phyloP scores from a whole-genome alignment of 495 filamentous ascomycete genomes.

The Lasiosphaeria miniovina region DNA sequence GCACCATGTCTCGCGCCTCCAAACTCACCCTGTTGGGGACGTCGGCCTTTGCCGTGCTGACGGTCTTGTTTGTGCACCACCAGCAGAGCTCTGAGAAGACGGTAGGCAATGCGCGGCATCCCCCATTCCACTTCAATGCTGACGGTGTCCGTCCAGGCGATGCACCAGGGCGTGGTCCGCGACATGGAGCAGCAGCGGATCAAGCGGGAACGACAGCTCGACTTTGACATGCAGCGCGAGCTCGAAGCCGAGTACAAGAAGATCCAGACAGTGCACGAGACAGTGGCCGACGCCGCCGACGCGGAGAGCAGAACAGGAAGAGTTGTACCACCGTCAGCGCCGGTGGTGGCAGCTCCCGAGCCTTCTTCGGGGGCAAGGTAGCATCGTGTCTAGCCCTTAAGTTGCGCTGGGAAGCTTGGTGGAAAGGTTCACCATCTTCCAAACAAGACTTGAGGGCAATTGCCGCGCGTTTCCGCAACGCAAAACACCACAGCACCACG shows the following conservation, averaged over 20 bases:
- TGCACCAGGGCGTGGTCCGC: constrained; percentile 92
- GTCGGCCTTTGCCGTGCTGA: constrained; percentile 67
- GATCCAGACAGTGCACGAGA: constrained; percentile 60
- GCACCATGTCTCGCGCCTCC: constrained; percentile 78
- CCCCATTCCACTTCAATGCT: neutral
- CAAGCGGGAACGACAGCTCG: constrained; percentile 81
- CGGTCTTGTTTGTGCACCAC: constrained; percentile 84
- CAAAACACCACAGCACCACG: no score
- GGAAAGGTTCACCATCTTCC: neutral
- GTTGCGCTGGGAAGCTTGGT: neutral
- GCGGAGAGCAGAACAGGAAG: neutral
- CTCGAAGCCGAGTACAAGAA: constrained; percentile 90
- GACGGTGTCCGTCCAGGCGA: constrained; percentile 57
- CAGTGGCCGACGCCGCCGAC: constrained; percentile 23
- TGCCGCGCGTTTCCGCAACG: no score
- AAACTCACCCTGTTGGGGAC: constrained; percentile 82
- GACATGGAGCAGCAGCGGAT: constrained; percentile 92
- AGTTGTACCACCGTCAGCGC: neutral
- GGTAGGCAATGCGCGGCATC: constrained; percentile 47
- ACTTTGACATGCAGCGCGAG: constrained; percentile 86
- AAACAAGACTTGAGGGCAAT: neutral
- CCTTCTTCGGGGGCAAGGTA: constrained; percentile 10
- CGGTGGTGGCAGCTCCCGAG: neutral
- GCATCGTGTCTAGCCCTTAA: neutral
- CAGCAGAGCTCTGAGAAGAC: constrained; percentile 82